Conservation (phyloP, 495 filamentous ascomycete species). For the Aspergillus cavernicola region DNA sequence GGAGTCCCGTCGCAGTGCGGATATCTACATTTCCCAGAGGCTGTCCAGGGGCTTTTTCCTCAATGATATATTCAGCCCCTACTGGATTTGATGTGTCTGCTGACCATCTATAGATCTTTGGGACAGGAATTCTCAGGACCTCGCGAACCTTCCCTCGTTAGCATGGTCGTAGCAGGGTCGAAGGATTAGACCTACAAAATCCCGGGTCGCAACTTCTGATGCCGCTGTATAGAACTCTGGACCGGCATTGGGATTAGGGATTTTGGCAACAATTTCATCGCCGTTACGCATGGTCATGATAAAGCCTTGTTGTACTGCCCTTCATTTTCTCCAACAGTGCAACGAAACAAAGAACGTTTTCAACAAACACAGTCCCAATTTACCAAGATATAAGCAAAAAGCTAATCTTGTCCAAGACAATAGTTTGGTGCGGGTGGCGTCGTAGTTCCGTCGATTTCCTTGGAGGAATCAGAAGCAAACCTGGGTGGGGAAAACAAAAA, state of each 20-base stretch:
- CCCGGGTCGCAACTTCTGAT: slow-evolving; percentile 4
- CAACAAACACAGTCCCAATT: slow-evolving; percentile 13
- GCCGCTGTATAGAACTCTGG: neutral
- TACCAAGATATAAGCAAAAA: neutral
- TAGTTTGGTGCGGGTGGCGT: slow-evolving; percentile 5
- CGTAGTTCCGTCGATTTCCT: slow-evolving; percentile 14
- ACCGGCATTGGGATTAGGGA: slow-evolving; percentile 4
- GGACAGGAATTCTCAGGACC: neutral
- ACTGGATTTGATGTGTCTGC: neutral
- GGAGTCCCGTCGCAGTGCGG: too few relatives aligned
- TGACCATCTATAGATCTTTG: neutral
- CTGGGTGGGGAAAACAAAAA: slow-evolving; percentile 26
- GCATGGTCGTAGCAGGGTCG: too few relatives aligned
- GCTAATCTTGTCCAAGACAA: slow-evolving; percentile 9
- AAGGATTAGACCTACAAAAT: too few relatives aligned
- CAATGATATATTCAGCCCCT: slow-evolving; percentile 10
- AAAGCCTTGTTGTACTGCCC: slow-evolving; percentile 36
- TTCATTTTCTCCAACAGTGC: slow-evolving; percentile 30
- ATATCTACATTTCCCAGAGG: too few relatives aligned
- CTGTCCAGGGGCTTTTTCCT: neutral
- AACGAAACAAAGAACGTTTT: slow-evolving; percentile 24
- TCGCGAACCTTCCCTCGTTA: too few relatives aligned
- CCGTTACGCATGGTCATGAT: slow-evolving; percentile 30
- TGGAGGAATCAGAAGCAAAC: slow-evolving; percentile 21
- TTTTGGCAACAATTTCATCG: slow-evolving; percentile 18